These are phyloP conservation scores for Globisporangium yorkense DNA, from an alignment of 352 stramenopile species.

Conservation along the genomic window DNA sequence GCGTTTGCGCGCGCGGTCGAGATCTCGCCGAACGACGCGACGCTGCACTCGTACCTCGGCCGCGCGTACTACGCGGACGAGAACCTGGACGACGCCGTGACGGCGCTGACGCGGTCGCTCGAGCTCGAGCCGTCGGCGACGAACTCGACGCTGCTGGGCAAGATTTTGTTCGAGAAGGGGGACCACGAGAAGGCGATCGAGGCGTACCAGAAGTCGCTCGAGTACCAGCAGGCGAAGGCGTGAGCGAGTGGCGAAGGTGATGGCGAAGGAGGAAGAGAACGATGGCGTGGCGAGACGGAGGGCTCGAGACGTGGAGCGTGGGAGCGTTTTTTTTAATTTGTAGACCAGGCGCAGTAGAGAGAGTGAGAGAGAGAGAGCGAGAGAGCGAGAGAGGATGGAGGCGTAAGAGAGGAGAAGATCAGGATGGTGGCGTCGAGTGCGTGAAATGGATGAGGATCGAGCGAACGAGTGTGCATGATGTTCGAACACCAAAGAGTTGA, in stretches of 20 bases:
- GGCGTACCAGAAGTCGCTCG: constrained; percentile 79
- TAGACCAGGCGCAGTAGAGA: constrained; percentile 1
- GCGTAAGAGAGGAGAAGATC: not conserved
- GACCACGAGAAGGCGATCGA: constrained; percentile 84
- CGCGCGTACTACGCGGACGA: constrained; percentile 82
- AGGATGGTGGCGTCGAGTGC: not conserved
- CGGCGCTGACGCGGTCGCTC: constrained; percentile 55
- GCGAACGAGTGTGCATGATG: not conserved
- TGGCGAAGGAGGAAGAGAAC: not conserved
- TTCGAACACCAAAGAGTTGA: not conserved
- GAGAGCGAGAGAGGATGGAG: not conserved
- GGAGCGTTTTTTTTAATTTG: not conserved
- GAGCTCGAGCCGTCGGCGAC: constrained; percentile 72
- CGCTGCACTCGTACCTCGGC: constrained; percentile 74
- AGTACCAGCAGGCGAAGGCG: constrained; percentile 36
- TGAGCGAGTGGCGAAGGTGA: constrained; percentile 1
- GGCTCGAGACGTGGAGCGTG: not conserved
- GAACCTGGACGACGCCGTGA: constrained; percentile 72
- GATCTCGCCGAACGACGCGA: constrained; percentile 64
- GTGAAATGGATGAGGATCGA: not conserved
- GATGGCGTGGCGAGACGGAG: not conserved
- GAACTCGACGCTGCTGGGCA: constrained; percentile 79
- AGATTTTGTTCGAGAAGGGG: constrained; percentile 85
- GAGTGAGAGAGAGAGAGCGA: not conserved
- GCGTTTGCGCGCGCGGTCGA: constrained; percentile 81